Evolutionary conservation across 495 filamentous ascomycete species (phyloP).

Genomic region (Letharia columbiana): DNA sequence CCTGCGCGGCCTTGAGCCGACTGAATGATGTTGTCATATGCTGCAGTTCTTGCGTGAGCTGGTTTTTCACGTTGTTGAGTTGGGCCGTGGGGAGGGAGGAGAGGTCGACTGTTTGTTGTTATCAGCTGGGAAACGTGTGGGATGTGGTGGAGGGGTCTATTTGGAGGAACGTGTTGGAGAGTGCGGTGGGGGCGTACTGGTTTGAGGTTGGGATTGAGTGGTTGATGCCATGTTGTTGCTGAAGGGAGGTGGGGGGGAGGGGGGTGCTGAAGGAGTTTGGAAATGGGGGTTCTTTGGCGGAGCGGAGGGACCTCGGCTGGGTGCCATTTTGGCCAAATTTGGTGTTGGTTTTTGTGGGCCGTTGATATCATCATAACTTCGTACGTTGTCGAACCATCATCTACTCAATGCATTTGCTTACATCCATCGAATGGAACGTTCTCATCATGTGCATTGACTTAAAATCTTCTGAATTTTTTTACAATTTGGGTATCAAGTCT

Average conservation of each 20-base stretch:
- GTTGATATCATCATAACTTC: too few species aligned
- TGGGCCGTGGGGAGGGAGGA: slow-evolving; percentile 42
- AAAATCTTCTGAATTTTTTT: too few species aligned
- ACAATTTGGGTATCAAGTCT: background rate
- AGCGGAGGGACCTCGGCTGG: background rate
- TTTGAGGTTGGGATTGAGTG: slow-evolving; percentile 11
- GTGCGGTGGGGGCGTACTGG: background rate
- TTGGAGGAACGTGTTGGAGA: background rate
- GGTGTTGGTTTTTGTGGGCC: too few species aligned
- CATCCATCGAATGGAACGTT: too few species aligned
- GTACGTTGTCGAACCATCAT: too few species aligned
- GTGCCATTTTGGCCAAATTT: too few species aligned
- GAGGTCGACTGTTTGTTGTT: slow-evolving; percentile 49
- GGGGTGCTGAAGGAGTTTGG: background rate
- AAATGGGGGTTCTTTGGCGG: background rate
- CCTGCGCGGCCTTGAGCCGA: slow-evolving; percentile 79
- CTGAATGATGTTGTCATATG: slow-evolving; percentile 83
- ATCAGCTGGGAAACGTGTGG: background rate
- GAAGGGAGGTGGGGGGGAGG: background rate
- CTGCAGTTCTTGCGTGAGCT: slow-evolving; percentile 89
- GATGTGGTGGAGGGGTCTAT: background rate
- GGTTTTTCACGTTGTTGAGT: slow-evolving; percentile 72
- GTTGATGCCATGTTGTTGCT: slow-evolving; percentile 1
- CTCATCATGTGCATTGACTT: too few species aligned
- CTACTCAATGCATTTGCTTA: too few species aligned